A percentile compares a stretch with the other conserved stretches of the same genome.
Conservation (phyloP, 371 early-diverging fungal species). For the Coemansia sp. region DNA sequence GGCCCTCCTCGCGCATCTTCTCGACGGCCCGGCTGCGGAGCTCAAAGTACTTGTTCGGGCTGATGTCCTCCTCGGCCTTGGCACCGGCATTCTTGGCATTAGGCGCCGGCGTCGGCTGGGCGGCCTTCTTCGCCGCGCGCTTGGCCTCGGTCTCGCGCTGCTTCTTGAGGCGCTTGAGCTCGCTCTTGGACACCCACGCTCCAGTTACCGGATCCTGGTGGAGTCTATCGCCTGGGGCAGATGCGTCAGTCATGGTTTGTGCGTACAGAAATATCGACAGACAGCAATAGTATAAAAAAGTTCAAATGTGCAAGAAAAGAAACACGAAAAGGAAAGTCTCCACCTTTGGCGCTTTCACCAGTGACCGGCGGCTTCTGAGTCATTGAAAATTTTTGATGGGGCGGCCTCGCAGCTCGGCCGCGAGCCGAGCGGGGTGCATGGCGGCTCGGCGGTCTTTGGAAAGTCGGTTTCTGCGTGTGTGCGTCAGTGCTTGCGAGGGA, state of each 20-base stretch:
- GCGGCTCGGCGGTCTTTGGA: constrained; percentile 3
- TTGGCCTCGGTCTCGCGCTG: constrained; percentile 81
- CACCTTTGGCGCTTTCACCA: not conserved
- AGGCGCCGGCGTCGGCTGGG: constrained; percentile 3
- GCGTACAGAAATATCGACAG: not conserved
- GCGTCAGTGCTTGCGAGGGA: not conserved
- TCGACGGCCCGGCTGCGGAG: constrained; percentile 83
- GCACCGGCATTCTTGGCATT: constrained; percentile 51
- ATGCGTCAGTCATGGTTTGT: constrained; percentile 33
- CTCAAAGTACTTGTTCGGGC: constrained; percentile 94
- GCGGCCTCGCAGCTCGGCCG: no score
- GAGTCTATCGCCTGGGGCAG: constrained; percentile 59
- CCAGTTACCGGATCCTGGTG: constrained; percentile 88
- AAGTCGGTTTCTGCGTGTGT: no score
- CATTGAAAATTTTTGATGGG: not conserved
- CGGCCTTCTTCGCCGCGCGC: constrained; percentile 59
- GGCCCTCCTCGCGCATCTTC: constrained; percentile 75
- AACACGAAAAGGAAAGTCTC: not conserved
- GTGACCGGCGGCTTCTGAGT: not conserved
- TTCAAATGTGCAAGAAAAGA: not conserved
- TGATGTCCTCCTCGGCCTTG: constrained; percentile 58
- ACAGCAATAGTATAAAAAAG: not conserved
- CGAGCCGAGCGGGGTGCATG: no score
- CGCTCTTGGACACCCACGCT: constrained; percentile 95
- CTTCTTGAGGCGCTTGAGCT: constrained; percentile 92